phyloP scores from a whole-genome alignment of 2,329 filamentous ascomycete species.

The Ascochyta pisi region DNA sequence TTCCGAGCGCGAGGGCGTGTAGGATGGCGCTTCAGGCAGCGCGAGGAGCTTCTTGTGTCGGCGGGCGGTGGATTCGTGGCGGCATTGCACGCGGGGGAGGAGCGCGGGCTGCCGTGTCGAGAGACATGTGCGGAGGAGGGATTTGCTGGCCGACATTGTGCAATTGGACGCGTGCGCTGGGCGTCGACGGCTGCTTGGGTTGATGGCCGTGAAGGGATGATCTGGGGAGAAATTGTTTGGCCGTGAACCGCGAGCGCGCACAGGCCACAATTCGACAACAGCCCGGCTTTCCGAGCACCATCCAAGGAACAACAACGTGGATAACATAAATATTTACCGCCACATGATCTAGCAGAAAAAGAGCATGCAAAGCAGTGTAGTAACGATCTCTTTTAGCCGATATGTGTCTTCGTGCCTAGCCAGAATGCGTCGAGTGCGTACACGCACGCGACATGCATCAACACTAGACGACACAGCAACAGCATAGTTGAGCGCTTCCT shows the following conservation, averaged over 20 bases:
- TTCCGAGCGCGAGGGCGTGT: conserved; percentile 39
- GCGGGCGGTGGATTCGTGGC: conserved; percentile 55
- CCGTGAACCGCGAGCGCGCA: no score
- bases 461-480: neutral
- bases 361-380: no score
- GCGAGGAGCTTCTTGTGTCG: conserved; percentile 56
- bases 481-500: neutral
- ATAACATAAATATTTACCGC: no score
- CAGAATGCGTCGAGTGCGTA: no score
- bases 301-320: no score
- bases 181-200: conserved; percentile 10
- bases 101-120: conserved; percentile 26
- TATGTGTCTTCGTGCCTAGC: conserved; percentile 30
- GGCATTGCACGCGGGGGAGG: conserved; percentile 40
- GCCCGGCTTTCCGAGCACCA: no score
- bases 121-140: conserved; percentile 35
- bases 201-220: conserved; percentile 23
- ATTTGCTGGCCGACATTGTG: conserved; percentile 46
- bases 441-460: neutral
- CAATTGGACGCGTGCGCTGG: conserved; percentile 20
- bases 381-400: conserved; percentile 23
- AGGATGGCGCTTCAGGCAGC: conserved; percentile 55
- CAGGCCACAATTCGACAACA: no score
- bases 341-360: no score
- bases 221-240: neutral